Percentiles rank a stretch among this genome's conserved stretches.
Conservation (phyloP, 805 yeast species). For the Lachancea dasiensis region DNA sequence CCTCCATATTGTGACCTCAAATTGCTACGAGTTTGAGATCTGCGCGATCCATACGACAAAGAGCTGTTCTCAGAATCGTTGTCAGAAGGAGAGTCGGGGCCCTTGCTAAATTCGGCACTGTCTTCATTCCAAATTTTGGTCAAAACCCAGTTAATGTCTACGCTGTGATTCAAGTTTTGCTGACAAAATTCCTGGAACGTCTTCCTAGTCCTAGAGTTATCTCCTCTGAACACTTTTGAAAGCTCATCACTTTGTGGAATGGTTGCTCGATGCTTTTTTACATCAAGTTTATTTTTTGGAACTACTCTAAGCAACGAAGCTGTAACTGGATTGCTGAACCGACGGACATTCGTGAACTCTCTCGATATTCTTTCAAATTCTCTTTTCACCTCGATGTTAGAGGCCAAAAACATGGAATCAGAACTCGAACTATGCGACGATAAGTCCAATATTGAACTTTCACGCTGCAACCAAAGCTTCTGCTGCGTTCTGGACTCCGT, state of each 20-base stretch:
- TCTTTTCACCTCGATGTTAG: conserved; percentile 55
- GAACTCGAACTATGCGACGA: conserved; percentile 24
- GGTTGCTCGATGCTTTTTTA: conserved; percentile 9
- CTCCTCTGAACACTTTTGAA: conserved; percentile 4
- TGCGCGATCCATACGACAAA: background rate
- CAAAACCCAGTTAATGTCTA: conserved; percentile 23
- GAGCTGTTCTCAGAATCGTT: conserved; percentile 1
- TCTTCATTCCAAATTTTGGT: conserved; percentile 30
- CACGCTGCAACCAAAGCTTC: conserved; percentile 77
- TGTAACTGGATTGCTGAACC: conserved; percentile 64
- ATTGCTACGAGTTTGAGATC: conserved; percentile 10
- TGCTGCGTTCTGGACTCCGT: conserved; percentile 75
- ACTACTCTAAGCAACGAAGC: conserved; percentile 51
- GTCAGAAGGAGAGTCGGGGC: conserved; percentile 18
- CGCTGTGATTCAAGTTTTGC: conserved; percentile 7
- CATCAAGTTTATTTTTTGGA: conserved; percentile 11
- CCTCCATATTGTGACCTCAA: conserved; percentile 4
- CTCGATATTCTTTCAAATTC: conserved; percentile 74
- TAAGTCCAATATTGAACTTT: conserved; percentile 60
- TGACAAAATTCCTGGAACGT: conserved; percentile 6
- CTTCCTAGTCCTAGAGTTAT: conserved; percentile 1
- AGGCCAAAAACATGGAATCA: conserved; percentile 35
- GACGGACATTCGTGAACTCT: conserved; percentile 62
- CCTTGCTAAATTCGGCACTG: conserved; percentile 21
- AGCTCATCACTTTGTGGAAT: conserved; percentile 5